phyloP scores from a whole-genome alignment of 2,329 filamentous ascomycete genomes.

The Botrytis fabae region DNA sequence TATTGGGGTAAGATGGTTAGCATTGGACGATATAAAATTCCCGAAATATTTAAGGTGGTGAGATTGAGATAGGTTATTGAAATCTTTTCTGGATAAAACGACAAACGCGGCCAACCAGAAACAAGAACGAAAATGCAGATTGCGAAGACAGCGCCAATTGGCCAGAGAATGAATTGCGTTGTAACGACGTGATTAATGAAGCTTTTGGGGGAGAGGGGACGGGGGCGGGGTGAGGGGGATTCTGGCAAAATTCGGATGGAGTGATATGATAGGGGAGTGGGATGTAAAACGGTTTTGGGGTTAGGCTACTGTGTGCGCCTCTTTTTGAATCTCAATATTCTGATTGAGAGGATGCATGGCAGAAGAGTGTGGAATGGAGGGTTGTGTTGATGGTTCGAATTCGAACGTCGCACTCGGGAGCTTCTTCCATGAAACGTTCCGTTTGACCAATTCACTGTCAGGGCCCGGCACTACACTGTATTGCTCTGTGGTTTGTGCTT shows the following conservation, averaged over 20 bases:
- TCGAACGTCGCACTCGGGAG: conserved; percentile 20
- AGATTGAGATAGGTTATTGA: conserved; percentile 22
- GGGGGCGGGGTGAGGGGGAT: background rate
- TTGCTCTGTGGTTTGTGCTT: conserved; percentile 2
- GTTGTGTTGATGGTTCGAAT: conserved; percentile 11
- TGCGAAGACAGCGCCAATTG: conserved; percentile 16
- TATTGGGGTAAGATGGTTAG: conserved; percentile 31
- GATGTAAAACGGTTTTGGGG: conserved; percentile 8
- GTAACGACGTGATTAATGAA: background rate
- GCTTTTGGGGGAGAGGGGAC: background rate
- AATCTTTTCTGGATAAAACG: conserved; percentile 21
- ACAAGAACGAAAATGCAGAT: conserved; percentile 10
- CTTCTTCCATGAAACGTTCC: conserved; percentile 23
- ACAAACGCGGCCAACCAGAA: conserved; percentile 9
- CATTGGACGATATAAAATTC: conserved; percentile 19
- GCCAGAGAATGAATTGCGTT: background rate
- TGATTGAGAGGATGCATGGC: conserved; percentile 9
- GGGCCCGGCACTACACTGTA: conserved; percentile 22
- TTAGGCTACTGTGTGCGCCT: conserved; percentile 19
- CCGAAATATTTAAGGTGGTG: conserved; percentile 13
- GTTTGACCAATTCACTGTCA: conserved; percentile 23
- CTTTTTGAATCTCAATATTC: conserved; percentile 3
- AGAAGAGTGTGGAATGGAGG: background rate
- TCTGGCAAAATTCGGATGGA: background rate
- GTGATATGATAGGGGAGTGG: background rate